Base-by-base conservation (phyloP, 768 basidiomycete genomes). In the Kwoniella mangroviensis region DNA sequence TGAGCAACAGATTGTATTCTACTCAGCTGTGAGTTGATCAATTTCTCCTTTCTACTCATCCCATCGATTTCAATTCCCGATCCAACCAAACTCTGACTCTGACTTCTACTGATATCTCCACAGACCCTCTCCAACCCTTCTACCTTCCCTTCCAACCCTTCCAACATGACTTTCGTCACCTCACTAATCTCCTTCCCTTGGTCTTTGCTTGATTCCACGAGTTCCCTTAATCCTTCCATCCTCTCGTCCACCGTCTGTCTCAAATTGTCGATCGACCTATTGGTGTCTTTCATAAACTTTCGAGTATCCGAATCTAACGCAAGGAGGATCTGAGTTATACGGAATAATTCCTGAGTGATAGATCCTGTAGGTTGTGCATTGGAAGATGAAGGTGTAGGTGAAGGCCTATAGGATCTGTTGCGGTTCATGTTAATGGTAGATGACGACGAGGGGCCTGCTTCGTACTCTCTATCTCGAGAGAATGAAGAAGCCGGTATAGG, bases 311-410 rank as follows among this genome's bases (percentile, higher is more conserved):
- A 22, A 17, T 66, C 65, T 11, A 56, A 34, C 12, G 55, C 15
- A 10, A 66, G n/a, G 12, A 66, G 11, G 24, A 66, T 42, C 24
- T 66, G 55, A 11, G 55, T 66, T 9, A 66, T 57, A 11, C 56
- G 34, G 56, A 56, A 56, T 28, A 66, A 13, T 34, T 66, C 65
- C 51, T 66, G 55, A 11, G 53, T 49, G n/a, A 56, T 41, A 41
- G 63, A 54, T 54, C 4, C 17, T 11, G 43, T 52, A 3, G 63
- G 51, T 42, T 52, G 51, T 17, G 51, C 34, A 34, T 34, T 49
- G 45, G 45, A 49, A 15, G 45, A 43, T 11, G 24, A 13, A 21
- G 63, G 49, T 34, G 63, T 21, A 26, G 61, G 45, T 49, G 61
- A 63, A 19, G 56, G 21, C 34, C 56, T 10, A 10, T 28, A 19